These are phyloP conservation scores for Aspergillus cavernicola DNA, from an alignment of 495 filamentous ascomycete species.

Conservation along the genomic window DNA sequence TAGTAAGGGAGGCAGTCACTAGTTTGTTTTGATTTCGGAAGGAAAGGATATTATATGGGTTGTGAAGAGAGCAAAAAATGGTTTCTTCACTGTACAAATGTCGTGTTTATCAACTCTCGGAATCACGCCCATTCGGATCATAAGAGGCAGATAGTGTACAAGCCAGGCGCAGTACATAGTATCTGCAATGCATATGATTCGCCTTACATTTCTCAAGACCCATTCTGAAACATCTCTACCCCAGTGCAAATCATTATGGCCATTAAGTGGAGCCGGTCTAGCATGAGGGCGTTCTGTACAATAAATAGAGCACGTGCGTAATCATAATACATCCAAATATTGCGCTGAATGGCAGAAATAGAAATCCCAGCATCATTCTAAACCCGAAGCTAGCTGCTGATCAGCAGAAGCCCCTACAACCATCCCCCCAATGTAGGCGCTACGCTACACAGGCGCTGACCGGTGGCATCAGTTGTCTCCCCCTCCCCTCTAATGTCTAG, in stretches of 20 bases:
- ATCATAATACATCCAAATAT: conserved; percentile 11
- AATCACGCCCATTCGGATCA: too few relatives aligned
- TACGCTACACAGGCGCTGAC: neutral
- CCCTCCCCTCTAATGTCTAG: neutral
- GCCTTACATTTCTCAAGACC: too few relatives aligned
- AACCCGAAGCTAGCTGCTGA: neutral
- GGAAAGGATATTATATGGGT: neutral
- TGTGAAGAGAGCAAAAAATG: neutral
- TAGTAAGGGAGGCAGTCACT: neutral
- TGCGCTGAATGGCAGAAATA: neutral
- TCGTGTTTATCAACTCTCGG: too few relatives aligned
- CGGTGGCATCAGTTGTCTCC: neutral
- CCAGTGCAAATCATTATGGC: neutral
- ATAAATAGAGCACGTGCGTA: conserved; percentile 1
- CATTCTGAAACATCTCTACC: neutral
- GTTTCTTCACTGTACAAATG: too few relatives aligned
- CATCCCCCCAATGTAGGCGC: neutral
- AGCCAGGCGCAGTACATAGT: conserved; percentile 2
- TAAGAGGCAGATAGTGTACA: neutral
- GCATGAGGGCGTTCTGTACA: conserved; percentile 2
- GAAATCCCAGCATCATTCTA: neutral
- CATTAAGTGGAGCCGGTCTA: neutral
- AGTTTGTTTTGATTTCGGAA: neutral
- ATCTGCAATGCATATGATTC: neutral
- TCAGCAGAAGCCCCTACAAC: neutral